phyloP scores from a whole-genome alignment of 2,329 filamentous ascomycete species.

The Daldinia sp. region DNA sequence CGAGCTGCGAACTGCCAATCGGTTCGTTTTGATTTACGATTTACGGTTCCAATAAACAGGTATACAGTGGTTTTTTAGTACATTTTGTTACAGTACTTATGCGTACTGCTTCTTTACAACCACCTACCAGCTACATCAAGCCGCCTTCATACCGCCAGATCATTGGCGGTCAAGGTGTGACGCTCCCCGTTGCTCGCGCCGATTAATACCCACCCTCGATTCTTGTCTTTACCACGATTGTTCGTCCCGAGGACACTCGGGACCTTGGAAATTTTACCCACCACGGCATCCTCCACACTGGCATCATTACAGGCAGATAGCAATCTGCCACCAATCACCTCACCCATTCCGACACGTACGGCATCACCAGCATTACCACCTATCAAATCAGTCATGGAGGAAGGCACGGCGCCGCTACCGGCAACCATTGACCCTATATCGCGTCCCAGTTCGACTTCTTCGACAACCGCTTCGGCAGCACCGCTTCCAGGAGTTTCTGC shows the following conservation, averaged over 20 bases:
- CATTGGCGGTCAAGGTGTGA: conserved; percentile 28
- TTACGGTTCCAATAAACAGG: conserved; percentile 11
- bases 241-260: conserved; percentile 44
- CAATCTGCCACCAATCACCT: conserved; percentile 43
- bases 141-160: conserved; percentile 17
- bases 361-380: conserved; percentile 44
- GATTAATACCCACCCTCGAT: conserved; percentile 29
- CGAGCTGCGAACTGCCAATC: conserved; percentile 32
- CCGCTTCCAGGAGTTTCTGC: conserved; percentile 62
- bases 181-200: conserved; percentile 14
- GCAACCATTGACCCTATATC: conserved; percentile 62
- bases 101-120: conserved; percentile 19
- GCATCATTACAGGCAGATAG: conserved; percentile 41
- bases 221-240: conserved; percentile 19
- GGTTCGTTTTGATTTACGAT: conserved; percentile 36
- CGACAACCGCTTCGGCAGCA: conserved; percentile 58
- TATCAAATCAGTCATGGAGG: conserved; percentile 59
- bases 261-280: conserved; percentile 38
- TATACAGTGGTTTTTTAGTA: conserved; percentile 24
- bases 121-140: conserved; percentile 9
- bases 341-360: conserved; percentile 41
- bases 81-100: conserved; percentile 17
- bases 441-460: conserved; percentile 63
- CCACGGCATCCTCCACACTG: conserved; percentile 44
- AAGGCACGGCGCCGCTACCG: conserved; percentile 57